Percentiles rank a stretch among this genome's conserved stretches.
These are phyloP conservation scores for Sarocladium brachiariae DNA, from an alignment of 2,329 filamentous ascomycete species.

Conservation along the genomic window DNA sequence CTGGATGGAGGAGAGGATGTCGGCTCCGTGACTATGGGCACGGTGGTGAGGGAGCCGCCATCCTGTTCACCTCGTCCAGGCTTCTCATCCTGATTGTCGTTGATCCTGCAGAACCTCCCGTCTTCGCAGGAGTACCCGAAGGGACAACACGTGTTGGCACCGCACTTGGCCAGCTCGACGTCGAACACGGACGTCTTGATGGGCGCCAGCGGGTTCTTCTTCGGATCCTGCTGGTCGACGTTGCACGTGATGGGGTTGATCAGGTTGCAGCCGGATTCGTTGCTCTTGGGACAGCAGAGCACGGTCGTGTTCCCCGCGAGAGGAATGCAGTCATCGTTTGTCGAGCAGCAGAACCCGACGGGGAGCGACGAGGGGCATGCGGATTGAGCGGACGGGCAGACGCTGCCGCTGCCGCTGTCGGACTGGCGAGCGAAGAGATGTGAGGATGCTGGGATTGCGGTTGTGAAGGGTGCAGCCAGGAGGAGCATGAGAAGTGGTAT, in stretches of 20 bases:
- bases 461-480: constrained; percentile 30
- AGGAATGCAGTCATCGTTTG: constrained; percentile 45
- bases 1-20: constrained; percentile 7
- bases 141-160: constrained; percentile 56
- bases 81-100: constrained; percentile 40
- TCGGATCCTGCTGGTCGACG: constrained; percentile 52
- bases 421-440: constrained; percentile 41
- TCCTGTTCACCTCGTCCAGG: constrained; percentile 10
- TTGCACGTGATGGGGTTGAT: constrained; percentile 63
- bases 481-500: constrained; percentile 28
- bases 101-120: constrained; percentile 39
- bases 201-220: constrained; percentile 45
- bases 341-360: constrained; percentile 59
- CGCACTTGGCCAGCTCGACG: constrained; percentile 51
- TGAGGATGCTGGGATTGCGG: constrained; percentile 30
- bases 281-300: constrained; percentile 60
- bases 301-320: constrained; percentile 60
- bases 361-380: constrained; percentile 35
- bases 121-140: constrained; percentile 60
- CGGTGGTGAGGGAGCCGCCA: constrained; percentile 14
- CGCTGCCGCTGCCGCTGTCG: constrained; percentile 42
- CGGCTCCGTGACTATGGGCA: not conserved
- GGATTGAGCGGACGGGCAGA: not conserved
- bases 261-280: constrained; percentile 44
- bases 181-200: constrained; percentile 61